Evolutionary conservation across 2,329 filamentous ascomycete genomes (phyloP).

Genomic region (Coleophoma cylindrospora): DNA sequence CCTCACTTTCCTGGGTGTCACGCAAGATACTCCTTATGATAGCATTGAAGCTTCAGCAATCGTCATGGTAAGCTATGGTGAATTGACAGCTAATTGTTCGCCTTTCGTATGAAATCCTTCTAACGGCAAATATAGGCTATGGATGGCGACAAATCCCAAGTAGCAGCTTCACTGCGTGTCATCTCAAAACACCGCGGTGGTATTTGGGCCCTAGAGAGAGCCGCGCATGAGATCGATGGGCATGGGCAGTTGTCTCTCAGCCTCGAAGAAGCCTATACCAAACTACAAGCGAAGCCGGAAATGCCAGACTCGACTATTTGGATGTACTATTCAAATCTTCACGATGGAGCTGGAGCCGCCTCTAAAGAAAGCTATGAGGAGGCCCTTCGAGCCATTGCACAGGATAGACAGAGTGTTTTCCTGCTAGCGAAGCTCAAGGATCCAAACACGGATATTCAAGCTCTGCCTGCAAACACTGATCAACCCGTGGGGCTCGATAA

Average conservation of each 20-base stretch:
- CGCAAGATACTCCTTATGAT: conserved; percentile 22
- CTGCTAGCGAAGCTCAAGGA: conserved; percentile 27
- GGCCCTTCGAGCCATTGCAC: conserved; percentile 25
- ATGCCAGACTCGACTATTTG: conserved; percentile 25
- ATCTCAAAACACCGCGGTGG: conserved; percentile 21
- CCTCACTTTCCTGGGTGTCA: conserved; percentile 50
- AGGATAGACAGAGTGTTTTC: conserved; percentile 24
- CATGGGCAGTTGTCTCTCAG: conserved; percentile 15
- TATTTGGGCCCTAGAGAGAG: conserved; percentile 19
- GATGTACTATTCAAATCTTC: conserved; percentile 24
- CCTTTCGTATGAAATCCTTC: background rate
- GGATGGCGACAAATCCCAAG: conserved; percentile 20
- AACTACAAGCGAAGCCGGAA: conserved; percentile 23
- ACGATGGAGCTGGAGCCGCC: conserved; percentile 17
- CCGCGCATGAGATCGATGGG: conserved; percentile 22
- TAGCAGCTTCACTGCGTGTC: conserved; percentile 22
- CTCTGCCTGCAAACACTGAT: conserved; percentile 28
- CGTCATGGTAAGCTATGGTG: conserved; percentile 19
- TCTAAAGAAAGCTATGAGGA: conserved; percentile 25
- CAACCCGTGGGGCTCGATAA: conserved; percentile 86
- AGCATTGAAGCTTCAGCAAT: conserved; percentile 25
- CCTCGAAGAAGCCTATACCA: conserved; percentile 24
- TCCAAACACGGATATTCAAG: conserved; percentile 24
- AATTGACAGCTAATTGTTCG: background rate
- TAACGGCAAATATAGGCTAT: conserved; percentile 17